Evolutionary conservation across 2,329 filamentous ascomycete species (phyloP).

Genomic region (Grosmannia huntii): DNA sequence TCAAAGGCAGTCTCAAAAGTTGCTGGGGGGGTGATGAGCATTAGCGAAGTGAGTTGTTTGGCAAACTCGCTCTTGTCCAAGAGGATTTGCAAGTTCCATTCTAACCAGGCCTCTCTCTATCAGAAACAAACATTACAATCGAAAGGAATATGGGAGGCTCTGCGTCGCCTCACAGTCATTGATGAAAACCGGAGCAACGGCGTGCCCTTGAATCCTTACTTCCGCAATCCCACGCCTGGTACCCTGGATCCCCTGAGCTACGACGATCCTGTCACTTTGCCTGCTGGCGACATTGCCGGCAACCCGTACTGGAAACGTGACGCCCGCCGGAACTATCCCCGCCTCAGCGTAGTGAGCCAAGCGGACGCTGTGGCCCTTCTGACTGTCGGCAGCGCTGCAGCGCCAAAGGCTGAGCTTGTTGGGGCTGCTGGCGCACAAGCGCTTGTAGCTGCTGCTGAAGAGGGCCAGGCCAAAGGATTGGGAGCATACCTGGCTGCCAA

Average conservation of each 20-base stretch:
- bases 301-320: conserved; percentile 98
- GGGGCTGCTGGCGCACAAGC: conserved; percentile 46
- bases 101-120: background rate
- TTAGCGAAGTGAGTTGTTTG: conserved; percentile 40
- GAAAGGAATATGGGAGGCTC: conserved; percentile 70
- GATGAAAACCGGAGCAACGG: conserved; percentile 84
- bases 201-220: conserved; percentile 84
- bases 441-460: conserved; percentile 62
- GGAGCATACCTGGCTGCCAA: conserved; percentile 60
- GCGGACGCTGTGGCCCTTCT: conserved; percentile 76
- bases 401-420: conserved; percentile 72
- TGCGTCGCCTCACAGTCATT: conserved; percentile 68
- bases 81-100: background rate
- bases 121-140: conserved; percentile 97
- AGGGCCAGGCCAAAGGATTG: conserved; percentile 59
- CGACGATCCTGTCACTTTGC: conserved; percentile 70
- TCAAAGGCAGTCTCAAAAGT: conserved; percentile 46
- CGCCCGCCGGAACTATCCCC: conserved; percentile 67
- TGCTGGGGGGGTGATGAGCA: conserved; percentile 38
- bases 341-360: conserved; percentile 68
- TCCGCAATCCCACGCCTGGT: conserved; percentile 74
- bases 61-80: background rate
- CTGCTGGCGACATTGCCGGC: conserved; percentile 78
- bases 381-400: conserved; percentile 67
- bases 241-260: conserved; percentile 56